Percentiles rank a stretch among this genome's conserved stretches.
Conservation (phyloP, 108 stramenopile genomes). For the Cylindrotheca fusiformis region DNA sequence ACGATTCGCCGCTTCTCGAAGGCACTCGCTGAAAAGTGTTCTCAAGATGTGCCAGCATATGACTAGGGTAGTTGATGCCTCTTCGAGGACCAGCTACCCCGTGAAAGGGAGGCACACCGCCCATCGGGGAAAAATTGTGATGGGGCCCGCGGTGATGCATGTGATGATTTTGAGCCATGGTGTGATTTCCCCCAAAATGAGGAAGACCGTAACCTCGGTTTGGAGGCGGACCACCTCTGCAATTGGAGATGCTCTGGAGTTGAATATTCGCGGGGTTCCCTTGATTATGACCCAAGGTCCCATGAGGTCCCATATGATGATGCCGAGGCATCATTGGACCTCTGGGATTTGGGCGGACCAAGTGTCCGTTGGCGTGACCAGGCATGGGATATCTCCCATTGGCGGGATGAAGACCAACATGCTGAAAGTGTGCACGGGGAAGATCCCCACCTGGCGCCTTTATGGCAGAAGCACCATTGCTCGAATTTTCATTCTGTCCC, state of each 20-base stretch:
- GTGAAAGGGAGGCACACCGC: too few species aligned
- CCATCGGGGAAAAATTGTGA: background rate
- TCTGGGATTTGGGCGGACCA: background rate
- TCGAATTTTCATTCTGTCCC: background rate
- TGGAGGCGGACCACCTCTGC: too few species aligned
- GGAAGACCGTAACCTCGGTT: too few species aligned
- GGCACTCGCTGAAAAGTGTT: too few species aligned
- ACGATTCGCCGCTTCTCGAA: background rate
- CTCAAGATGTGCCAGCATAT: too few species aligned
- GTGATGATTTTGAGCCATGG: background rate
- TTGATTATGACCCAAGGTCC: background rate
- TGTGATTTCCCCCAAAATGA: too few species aligned
- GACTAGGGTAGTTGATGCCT: too few species aligned
- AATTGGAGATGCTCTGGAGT: too few species aligned
- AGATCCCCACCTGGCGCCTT: background rate
- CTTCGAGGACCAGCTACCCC: too few species aligned
- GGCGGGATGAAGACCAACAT: conserved; percentile 9
- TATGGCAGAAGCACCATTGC: background rate
- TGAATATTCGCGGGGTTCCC: too few species aligned
- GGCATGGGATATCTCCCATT: conserved; percentile 23
- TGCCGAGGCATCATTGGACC: background rate
- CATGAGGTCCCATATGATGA: background rate
- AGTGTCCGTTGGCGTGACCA: background rate
- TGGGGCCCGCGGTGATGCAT: background rate
- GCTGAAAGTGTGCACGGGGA: conserved; percentile 5